A percentile compares a stretch with the other conserved stretches of the same genome.
phyloP scores from a whole-genome alignment of 2,329 filamentous ascomycete species.

The Cladophialophora psammophila region DNA sequence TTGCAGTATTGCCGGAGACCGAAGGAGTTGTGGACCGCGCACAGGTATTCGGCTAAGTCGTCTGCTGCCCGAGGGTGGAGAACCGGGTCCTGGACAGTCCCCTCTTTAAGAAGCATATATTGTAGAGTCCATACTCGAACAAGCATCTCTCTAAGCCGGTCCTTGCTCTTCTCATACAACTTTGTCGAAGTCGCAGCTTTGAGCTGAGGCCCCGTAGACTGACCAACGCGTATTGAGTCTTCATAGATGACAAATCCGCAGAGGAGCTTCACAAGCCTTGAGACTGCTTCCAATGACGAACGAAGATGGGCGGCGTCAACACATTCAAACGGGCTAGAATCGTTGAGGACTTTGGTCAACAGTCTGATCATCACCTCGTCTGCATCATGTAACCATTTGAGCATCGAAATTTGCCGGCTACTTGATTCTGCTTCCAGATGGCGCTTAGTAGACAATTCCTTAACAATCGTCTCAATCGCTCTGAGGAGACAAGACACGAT shows the following conservation, averaged over 20 bases:
- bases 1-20: constrained; percentile 88
- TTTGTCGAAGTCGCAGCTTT: constrained; percentile 56
- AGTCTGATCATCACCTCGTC: constrained; percentile 78
- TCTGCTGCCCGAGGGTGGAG: constrained; percentile 72
- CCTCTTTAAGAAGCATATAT: constrained; percentile 80
- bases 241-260: constrained; percentile 83
- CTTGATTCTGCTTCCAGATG: constrained; percentile 60
- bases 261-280: constrained; percentile 74
- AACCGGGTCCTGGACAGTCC: constrained; percentile 70
- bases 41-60: constrained; percentile 79
- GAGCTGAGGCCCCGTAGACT: constrained; percentile 67
- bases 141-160: constrained; percentile 84
- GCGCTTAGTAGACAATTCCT: constrained; percentile 69
- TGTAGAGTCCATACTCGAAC: constrained; percentile 87
- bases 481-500: constrained; percentile 86
- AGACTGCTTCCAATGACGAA: constrained; percentile 74
- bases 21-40: constrained; percentile 81
- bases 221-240: constrained; percentile 82
- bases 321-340: constrained; percentile 77
- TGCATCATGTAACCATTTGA: constrained; percentile 79
- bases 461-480: constrained; percentile 82
- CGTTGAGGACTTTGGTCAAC: constrained; percentile 72
- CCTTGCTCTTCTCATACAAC: constrained; percentile 60
- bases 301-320: constrained; percentile 80
- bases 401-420: constrained; percentile 72